Base-by-base conservation (phyloP, 306 rosid species). In the Luffa acutangula region DNA sequence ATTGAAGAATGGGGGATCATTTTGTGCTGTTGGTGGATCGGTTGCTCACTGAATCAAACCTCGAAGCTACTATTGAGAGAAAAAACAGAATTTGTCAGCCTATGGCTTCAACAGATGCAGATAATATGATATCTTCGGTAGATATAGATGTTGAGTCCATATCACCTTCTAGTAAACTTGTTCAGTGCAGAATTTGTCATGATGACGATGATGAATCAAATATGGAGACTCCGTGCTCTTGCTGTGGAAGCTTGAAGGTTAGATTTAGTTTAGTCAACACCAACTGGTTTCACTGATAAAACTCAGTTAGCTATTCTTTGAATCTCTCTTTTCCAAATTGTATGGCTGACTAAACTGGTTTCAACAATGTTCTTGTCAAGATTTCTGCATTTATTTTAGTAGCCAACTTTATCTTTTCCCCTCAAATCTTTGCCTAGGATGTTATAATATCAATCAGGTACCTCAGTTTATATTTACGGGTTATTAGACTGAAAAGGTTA, bases 211-310 rank as follows among this genome's bases (percentile, higher is more conserved):
- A 80, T 41, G 91, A 86, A 5, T 85, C 90, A n/a, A 92, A 88
- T 79, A 90, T 92, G 97, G 97, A 94, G 52, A 65, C 90, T 73
- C 98, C 98, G 4, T 94, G 97, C 85, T 89, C 94, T 83, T 94
- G 97, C 83, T 49, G 83, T 81, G 98, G 97, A 56, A 94, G 93
- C 85, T 89, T 93, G 86, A 93, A 93, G 98, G 98, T 87, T 59
- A 65, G 82, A 57, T 66, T 5, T 78, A 69, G 76, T 45, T 11
- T 63, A 14, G 54, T 75, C 49, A 63, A 56, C 3, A n/a, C 33
- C 74, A 80, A 36, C 74, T 58, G 9, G 66, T 43, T 21, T 60
- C 12, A 72, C n/a, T 33, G 34, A 6, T 72, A 1, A 12, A 25
- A 72, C 25, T 33, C 42, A 46, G 41, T 25, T 72, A 48, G 46